A percentile compares a stretch with the other conserved stretches of the same genome.
phyloP scores from a whole-genome alignment of 805 yeast species.

The Candida ovalis region DNA sequence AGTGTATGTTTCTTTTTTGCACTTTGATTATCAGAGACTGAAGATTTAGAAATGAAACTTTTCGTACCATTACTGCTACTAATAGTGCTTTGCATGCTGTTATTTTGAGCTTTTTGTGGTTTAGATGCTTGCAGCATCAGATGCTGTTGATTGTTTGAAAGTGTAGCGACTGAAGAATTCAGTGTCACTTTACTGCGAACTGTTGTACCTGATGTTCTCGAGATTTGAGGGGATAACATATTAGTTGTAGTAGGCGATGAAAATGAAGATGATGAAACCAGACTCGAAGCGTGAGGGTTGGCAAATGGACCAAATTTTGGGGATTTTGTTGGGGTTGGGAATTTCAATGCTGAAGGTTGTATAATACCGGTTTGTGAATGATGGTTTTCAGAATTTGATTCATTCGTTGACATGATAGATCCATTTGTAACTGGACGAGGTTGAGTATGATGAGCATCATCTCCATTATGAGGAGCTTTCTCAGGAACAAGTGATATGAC shows the following conservation, averaged over 20 bases:
- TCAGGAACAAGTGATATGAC: not conserved
- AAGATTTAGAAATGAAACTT: not conserved
- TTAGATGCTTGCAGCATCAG: not conserved
- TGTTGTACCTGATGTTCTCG: not conserved
- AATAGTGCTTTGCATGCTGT: not conserved
- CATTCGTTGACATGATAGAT: not conserved
- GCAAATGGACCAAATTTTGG: not conserved
- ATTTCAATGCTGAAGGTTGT: too few relatives aligned
- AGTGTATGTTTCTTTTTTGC: conserved; percentile 9
- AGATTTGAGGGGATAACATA: not conserved
- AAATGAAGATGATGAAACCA: not conserved
- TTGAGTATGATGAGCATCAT: not conserved
- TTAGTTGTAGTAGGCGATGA: not conserved
- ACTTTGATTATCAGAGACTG: not conserved
- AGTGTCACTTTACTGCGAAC: not conserved
- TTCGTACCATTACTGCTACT: not conserved
- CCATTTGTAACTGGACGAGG: not conserved
- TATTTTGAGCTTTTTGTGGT: not conserved
- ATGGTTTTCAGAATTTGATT: too few relatives aligned
- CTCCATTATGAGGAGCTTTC: not conserved
- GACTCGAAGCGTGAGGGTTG: not conserved
- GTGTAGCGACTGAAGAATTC: not conserved
- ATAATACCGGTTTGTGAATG: too few relatives aligned
- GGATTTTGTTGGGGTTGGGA: not conserved
- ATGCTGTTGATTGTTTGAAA: not conserved